Evolutionary conservation across 2,329 filamentous ascomycete genomes (phyloP), one percentile per base, ranked within the genome.

Genomic region (Cladophialophora carrionii): DNA sequence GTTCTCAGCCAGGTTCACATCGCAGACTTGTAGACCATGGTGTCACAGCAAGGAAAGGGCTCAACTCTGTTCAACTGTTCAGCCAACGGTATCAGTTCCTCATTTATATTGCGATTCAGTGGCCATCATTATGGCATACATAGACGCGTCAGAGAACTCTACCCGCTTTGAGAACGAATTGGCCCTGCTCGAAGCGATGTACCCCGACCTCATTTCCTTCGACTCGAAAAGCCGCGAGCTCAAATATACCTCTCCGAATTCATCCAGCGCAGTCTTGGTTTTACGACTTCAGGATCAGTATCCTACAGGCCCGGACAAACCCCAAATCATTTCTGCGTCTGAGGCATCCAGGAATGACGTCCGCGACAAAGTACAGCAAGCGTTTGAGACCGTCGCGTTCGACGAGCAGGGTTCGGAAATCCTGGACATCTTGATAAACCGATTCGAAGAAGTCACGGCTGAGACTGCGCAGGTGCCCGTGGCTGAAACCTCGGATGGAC

Each of bases 131-230:
- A 51, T 51, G 48, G 48, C 20, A 10, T 24, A 61, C 20, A 53
- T 24, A 26, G 41, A 37, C 10, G 17, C 53, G 9, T 43, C 63
- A 14, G 58, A 65, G 6, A 17, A n/a, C 22, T 46, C 31, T 24
- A 14, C 56, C 12, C 68, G 70, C 20, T 66, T 67, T 41, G 65
- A 64, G n/a, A 49, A 62, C 17, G 70, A 71, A 60, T 32, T 71
- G 3, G 64, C 61, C 14, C 64, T 71, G 6, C 61, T 71, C n/a
- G 20, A 64, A 20, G 68, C 68, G 6, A 71, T 71, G 70, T 71
- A 68, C 46, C 68, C 68, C 10, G 52, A 56, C 5, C 22, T 41
- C 4, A 14, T 70, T 29, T 46, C 41, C 6, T 71, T 63, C 60
- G 55, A 62, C 34, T 34, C 24, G 1, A 34, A 60, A 20, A 56